phyloP scores from a whole-genome alignment of 2,329 filamentous ascomycete genomes.

The Sarocladium kiliense region DNA sequence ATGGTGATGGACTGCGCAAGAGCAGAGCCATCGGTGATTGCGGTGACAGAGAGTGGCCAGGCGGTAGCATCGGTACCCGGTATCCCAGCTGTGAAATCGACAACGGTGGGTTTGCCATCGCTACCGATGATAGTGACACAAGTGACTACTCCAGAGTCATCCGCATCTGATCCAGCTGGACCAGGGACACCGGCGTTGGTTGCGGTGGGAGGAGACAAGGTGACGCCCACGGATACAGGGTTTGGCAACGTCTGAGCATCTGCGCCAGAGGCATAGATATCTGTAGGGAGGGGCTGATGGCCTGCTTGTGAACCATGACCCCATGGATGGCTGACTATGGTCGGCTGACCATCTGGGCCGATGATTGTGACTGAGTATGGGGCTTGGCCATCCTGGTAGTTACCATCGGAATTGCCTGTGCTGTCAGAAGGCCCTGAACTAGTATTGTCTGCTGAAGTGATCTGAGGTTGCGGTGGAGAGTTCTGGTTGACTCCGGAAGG shows the following conservation, averaged over 20 bases:
- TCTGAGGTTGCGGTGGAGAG: neutral
- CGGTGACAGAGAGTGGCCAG: neutral
- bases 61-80: neutral
- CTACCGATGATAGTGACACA: conserved; percentile 3
- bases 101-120: conserved; percentile 10
- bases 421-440: neutral
- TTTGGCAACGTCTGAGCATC: neutral
- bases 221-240: neutral
- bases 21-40: neutral
- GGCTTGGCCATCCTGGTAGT: neutral
- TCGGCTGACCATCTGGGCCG: conserved; percentile 10
- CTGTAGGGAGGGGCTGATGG: neutral
- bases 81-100: neutral
- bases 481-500: neutral
- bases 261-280: neutral
- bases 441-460: neutral
- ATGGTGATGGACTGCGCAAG: conserved; percentile 6
- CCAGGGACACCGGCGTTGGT: neutral
- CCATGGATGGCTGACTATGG: conserved; percentile 2
- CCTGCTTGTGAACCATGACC: neutral
- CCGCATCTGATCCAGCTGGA: neutral
- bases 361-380: conserved; percentile 8
- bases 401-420: neutral
- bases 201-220: neutral
- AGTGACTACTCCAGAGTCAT: conserved; percentile 1